Base-by-base conservation (phyloP, 225 moss, liverwort and hornwort genomes). In the Polytrichum commune region DNA sequence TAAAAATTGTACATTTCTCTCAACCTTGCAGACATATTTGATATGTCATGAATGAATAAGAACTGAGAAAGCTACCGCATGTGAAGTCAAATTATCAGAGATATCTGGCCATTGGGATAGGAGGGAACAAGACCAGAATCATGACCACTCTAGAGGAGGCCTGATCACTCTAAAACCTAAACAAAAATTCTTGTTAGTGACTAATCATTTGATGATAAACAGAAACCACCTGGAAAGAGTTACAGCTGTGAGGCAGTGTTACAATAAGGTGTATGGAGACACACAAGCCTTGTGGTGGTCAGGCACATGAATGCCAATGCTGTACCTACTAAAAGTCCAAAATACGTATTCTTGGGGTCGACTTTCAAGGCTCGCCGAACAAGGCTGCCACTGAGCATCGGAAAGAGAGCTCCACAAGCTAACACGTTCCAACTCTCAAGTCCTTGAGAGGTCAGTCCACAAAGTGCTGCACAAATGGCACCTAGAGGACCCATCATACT, bases 381-480 rank as follows among this genome's bases (percentile, higher is more conserved):
- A 65, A 93, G 80, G 33, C 82, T 80, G 68, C 87, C 74, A 62
- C 88, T 85, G 38, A 92, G 90, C 68, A 86, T 82, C 6, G 91
- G 85, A 61, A 84, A 90, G 35, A 98, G 69, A 78, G 85, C 75
- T 66, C 97, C 94, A 67, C 91, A 92, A 27, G 81, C 85, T 54
- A 88, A 75, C 63, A 98, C 85, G 72, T 89, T 77, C 79, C 78
- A 84, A 66, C 78, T 75, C 55, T 90, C 80, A 62, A 91, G 79
- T 24, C 88, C 84, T 65, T 78, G 68, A 53, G 76, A 75, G 32
- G 82, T 83, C 20, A 81, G 20, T 60, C 88, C 76, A 57, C 84
- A 25, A 22, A 91, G 70, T 54, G 81, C 80, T 54, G 83, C 94
- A 77, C 65, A 69, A 67, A 91, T 77, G 60, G 81, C 89, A 77